Conservation (phyloP, 139 green algal genomes). For the Mesotaenium endlicherianum region DNA sequence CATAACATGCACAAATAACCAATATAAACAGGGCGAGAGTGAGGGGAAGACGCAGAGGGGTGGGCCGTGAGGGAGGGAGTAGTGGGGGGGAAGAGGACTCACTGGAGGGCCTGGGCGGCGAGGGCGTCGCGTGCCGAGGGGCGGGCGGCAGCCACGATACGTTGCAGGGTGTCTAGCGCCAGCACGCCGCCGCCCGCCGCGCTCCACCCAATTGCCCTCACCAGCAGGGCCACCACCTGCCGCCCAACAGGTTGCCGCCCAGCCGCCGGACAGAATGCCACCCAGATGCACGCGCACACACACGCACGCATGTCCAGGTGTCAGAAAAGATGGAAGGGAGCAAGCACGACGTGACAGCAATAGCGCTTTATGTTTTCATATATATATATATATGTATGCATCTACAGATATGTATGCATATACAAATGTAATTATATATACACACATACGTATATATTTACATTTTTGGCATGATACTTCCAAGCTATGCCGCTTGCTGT, state of each 20-base stretch:
- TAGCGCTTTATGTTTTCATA: too few relatives aligned
- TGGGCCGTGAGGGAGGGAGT: too few relatives aligned
- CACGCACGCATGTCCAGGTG: too few relatives aligned
- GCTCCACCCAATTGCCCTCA: conserved; percentile 48
- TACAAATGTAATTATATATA: too few relatives aligned
- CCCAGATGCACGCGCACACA: background rate
- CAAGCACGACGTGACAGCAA: too few relatives aligned
- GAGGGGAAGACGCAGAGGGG: too few relatives aligned
- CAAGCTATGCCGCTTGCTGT: too few relatives aligned
- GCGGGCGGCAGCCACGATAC: conserved; percentile 4
- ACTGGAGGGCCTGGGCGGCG: conserved; percentile 37
- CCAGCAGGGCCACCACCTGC: conserved; percentile 45
- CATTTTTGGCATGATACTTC: too few relatives aligned
- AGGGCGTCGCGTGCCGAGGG: conserved; percentile 34
- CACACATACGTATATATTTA: background rate
- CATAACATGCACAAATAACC: background rate
- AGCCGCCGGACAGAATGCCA: background rate
- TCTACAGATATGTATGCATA: too few relatives aligned
- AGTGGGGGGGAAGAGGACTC: too few relatives aligned
- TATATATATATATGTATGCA: too few relatives aligned
- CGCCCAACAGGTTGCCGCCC: background rate
- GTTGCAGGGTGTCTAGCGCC: conserved; percentile 45
- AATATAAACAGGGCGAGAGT: conserved; percentile 2
- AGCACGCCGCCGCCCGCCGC: conserved; percentile 34
- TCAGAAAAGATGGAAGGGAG: too few relatives aligned